phyloP scores from a whole-genome alignment of 805 yeast genomes.

The Komagataella ulmi region DNA sequence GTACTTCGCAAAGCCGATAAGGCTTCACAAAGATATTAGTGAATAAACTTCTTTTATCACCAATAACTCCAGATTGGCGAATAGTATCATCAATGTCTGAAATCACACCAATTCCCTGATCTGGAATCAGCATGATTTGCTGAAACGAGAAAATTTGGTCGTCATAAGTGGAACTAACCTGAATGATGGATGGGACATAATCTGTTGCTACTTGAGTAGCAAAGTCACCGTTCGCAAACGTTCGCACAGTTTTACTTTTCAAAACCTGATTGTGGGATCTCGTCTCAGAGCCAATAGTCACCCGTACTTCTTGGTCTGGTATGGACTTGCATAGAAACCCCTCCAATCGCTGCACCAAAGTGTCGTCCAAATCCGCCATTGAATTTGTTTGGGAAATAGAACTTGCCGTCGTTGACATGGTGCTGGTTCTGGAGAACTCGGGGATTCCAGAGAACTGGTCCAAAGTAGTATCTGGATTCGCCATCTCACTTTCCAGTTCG shows the following conservation, averaged over 20 bases:
- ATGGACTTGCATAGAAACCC: constrained; percentile 61
- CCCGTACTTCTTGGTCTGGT: constrained; percentile 36
- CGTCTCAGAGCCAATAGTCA: constrained; percentile 42
- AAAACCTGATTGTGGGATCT: constrained; percentile 16
- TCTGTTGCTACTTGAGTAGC: constrained; percentile 34
- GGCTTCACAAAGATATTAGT: constrained; percentile 63
- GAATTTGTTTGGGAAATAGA: constrained; percentile 4
- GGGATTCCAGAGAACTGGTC: constrained; percentile 1
- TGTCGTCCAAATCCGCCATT: constrained; percentile 21
- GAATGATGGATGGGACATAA: constrained; percentile 49
- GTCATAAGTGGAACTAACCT: constrained; percentile 32
- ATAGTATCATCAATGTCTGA: constrained; percentile 94
- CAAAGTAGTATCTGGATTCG: constrained; percentile 11
- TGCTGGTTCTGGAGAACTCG: constrained; percentile 10
- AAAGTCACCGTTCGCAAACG: not conserved
- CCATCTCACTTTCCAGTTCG: constrained; percentile 20
- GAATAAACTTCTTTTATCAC: constrained; percentile 75
- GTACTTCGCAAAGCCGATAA: constrained; percentile 53
- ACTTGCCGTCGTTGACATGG: constrained; percentile 8
- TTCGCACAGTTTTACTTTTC: constrained; percentile 6
- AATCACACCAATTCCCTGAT: constrained; percentile 54
- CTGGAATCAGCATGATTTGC: constrained; percentile 25
- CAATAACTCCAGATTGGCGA: constrained; percentile 79
- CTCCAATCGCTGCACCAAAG: constrained; percentile 49
- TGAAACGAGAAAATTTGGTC: constrained; percentile 33